Base-by-base conservation (phyloP, 495 filamentous ascomycete species). In the Polyplosphaeria fusca region DNA sequence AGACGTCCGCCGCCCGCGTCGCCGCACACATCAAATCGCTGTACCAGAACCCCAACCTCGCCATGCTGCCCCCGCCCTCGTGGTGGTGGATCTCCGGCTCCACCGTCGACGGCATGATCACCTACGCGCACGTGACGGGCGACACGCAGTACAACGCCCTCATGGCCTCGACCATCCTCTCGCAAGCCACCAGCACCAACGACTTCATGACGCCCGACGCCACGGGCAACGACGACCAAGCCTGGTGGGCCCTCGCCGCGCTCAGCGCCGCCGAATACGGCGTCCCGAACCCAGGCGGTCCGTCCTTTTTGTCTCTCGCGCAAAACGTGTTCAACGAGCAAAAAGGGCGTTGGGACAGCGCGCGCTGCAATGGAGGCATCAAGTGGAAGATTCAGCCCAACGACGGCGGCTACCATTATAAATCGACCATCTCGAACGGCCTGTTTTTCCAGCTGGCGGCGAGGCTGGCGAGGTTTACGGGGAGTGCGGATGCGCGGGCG, bases 181-280 rank as follows among this genome's bases (percentile, higher is more conserved):
- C 67, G 11, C 70, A 74, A 47, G 27, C 60, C 9, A 68, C 66
- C 4, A 61, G 66, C 20, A 32, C 45, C 28, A 55, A 67, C 25
- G 56, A 71, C 58, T 74, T 56, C 59, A 70, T 73, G 49, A 19
- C 42, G 4, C 35, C 41, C 9, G 38, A 38, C 39, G 43, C 38
- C 42, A 49, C 24, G 45, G 85, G 83, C 2, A 88, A 88, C 65
- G 84, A 87, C 59, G 85, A 88, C 61, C 87, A 91, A 68, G 82
- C 84, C n/a, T 89, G 89, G 63, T 94, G 89, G 89, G 86, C 77
- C 2, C 77, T 91, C 32, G 76, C 85, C 24, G 83, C 85, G 32
- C 79, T 94, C 45, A 75, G 85, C 4, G 89, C 87, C 0, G 82
- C 84, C 14, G 89, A 94, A 67, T 69, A 82, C 40, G 82, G 82